Percentiles rank a stretch among this genome's conserved stretches.
These are phyloP conservation scores for Aspergillus conjunctus DNA, from an alignment of 495 filamentous ascomycete genomes.

Conservation along the genomic window DNA sequence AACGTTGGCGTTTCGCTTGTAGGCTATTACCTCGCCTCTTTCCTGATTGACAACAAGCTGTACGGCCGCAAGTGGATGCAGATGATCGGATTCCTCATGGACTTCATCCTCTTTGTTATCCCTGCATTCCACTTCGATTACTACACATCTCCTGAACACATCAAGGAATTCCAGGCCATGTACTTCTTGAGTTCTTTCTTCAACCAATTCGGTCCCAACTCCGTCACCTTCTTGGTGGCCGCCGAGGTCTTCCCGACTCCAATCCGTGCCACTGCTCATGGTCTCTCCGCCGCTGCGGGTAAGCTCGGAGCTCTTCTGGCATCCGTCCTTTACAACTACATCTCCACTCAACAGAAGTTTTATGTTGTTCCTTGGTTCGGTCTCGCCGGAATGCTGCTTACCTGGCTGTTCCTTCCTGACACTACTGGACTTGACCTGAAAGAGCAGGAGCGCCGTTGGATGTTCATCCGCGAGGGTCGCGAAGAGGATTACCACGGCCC, in stretches of 20 bases:
- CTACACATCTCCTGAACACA: conserved; percentile 64
- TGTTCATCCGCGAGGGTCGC: conserved; percentile 72
- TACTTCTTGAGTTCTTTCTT: conserved; percentile 92
- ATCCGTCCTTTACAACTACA: conserved; percentile 86
- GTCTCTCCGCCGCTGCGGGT: conserved; percentile 80
- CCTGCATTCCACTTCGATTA: conserved; percentile 83
- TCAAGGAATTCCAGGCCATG: conserved; percentile 87
- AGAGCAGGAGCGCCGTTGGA: conserved; percentile 89
- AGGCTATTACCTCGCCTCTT: conserved; percentile 81
- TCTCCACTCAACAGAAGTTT: conserved; percentile 74
- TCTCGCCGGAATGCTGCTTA: conserved; percentile 75
- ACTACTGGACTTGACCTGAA: conserved; percentile 92
- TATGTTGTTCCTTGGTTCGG: conserved; percentile 92
- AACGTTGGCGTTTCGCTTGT: conserved; percentile 80
- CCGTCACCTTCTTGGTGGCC: conserved; percentile 87
- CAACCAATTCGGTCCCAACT: conserved; percentile 95
- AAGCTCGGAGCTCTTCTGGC: conserved; percentile 85
- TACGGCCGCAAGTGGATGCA: conserved; percentile 93
- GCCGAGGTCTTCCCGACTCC: conserved; percentile 90
- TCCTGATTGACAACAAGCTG: conserved; percentile 87
- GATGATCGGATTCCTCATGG: conserved; percentile 81
- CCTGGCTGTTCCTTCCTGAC: conserved; percentile 80
- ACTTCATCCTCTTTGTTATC: conserved; percentile 84
- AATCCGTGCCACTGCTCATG: conserved; percentile 87
- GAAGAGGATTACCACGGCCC: conserved; percentile 83